Conservation (phyloP, 768 basidiomycete species). For the Xanthoconium stramineum region DNA sequence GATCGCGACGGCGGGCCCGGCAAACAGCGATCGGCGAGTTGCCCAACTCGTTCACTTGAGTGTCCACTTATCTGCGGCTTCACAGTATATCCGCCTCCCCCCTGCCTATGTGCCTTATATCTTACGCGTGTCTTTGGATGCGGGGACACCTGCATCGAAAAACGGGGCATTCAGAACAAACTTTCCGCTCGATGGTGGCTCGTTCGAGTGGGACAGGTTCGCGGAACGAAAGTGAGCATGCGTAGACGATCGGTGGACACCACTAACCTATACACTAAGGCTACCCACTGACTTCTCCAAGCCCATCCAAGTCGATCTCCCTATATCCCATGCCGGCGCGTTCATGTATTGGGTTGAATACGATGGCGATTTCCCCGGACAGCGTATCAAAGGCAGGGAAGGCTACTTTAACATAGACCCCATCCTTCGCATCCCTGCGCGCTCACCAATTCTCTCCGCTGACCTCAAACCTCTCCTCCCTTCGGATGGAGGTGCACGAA, state of each 20-base stretch:
- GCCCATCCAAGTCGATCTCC: conserved; percentile 90
- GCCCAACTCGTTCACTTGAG: not conserved
- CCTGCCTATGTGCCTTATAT: conserved; percentile 88
- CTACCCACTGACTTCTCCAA: conserved; percentile 85
- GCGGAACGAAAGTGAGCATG: conserved; percentile 66
- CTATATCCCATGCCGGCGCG: conserved; percentile 94
- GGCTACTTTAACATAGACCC: conserved; percentile 98
- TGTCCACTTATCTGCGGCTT: conserved; percentile 11
- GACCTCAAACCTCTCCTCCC: conserved; percentile 52
- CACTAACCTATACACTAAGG: conserved; percentile 39
- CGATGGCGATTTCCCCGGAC: conserved; percentile 54
- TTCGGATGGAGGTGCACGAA: conserved; percentile 46
- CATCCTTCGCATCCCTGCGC: conserved; percentile 68
- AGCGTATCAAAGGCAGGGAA: conserved; percentile 75
- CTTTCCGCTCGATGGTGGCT: conserved; percentile 91
- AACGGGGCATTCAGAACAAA: conserved; percentile 95
- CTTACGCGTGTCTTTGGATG: conserved; percentile 85
- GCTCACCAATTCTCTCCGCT: conserved; percentile 67
- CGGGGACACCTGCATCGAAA: conserved; percentile 86
- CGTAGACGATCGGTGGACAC: not conserved
- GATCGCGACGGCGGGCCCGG: conserved; percentile 90
- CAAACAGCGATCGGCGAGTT: conserved; percentile 76
- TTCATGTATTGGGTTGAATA: conserved; percentile 97
- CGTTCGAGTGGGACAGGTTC: conserved; percentile 73
- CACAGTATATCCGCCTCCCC: conserved; percentile 92